Percentiles rank a stretch among this genome's conserved stretches.
These are phyloP conservation scores for Cocos nucifera DNA, from an alignment of 176 grass and related monocot species.

Conservation along the genomic window DNA sequence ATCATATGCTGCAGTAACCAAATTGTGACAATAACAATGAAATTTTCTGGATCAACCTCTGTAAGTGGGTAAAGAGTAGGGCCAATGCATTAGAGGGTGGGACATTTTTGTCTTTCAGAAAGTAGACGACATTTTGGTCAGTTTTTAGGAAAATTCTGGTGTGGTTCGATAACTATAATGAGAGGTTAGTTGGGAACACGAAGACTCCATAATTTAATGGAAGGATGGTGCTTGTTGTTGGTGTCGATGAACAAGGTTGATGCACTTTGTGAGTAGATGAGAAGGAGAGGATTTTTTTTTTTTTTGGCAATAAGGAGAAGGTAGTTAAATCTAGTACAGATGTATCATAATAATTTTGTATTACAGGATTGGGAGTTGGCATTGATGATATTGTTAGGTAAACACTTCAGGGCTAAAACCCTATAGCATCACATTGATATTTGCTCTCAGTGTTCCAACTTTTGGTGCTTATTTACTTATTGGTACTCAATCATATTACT, in stretches of 20 bases:
- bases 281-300: slow-evolving; percentile 10
- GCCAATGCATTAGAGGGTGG: no score
- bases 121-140: slow-evolving; percentile 11
- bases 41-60: slow-evolving; percentile 25
- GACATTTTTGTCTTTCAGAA: no score
- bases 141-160: neutral
- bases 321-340: neutral
- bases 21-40: slow-evolving; percentile 9
- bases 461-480: no score
- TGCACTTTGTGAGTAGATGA: slow-evolving; percentile 10
- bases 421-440: no score
- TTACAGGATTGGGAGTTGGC: no score
- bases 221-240: neutral
- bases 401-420: no score
- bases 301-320: neutral
- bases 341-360: neutral
- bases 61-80: slow-evolving; percentile 1
- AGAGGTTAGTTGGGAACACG: slow-evolving; percentile 11
- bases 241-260: slow-evolving; percentile 8
- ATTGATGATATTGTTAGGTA: no score
- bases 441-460: no score
- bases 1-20: neutral
- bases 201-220: slow-evolving; percentile 24
- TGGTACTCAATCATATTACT: no score
- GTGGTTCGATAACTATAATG: no score